Percentiles rank a stretch among this genome's conserved stretches.
These are phyloP conservation scores for Penicillium sp. DNA, from an alignment of 2,329 filamentous ascomycete species.

Conservation along the genomic window DNA sequence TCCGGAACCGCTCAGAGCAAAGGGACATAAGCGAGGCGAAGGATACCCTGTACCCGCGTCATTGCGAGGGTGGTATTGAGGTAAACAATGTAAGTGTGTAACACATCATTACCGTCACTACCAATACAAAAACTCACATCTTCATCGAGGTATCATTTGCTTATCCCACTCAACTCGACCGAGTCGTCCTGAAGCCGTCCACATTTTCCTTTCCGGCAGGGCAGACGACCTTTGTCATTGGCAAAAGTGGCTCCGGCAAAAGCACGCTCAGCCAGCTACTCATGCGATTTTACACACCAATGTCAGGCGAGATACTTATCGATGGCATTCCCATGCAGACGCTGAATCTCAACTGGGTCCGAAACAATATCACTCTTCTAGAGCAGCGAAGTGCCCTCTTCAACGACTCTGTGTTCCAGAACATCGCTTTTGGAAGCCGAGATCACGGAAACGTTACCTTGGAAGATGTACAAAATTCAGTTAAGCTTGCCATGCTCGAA, in stretches of 20 bases:
- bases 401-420: constrained; percentile 70
- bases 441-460: constrained; percentile 48
- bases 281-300: constrained; percentile 68
- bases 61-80: constrained; percentile 64
- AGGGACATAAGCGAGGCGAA: constrained; percentile 26
- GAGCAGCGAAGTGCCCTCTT: constrained; percentile 81
- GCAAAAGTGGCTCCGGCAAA: constrained; percentile 85
- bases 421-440: constrained; percentile 67
- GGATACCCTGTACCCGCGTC: constrained; percentile 28
- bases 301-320: constrained; percentile 61
- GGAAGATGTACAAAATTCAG: constrained; percentile 58
- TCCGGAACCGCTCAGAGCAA: constrained; percentile 26
- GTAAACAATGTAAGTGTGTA: constrained; percentile 56
- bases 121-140: background rate
- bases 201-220: constrained; percentile 68
- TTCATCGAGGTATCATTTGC: constrained; percentile 67
- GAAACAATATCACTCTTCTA: constrained; percentile 71
- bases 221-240: constrained; percentile 74
- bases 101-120: background rate
- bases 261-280: constrained; percentile 81
- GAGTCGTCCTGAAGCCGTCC: constrained; percentile 56
- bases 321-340: constrained; percentile 60
- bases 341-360: constrained; percentile 67
- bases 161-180: constrained; percentile 67
- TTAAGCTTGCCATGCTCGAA: constrained; percentile 64